These are phyloP conservation scores for Trichoderma cornu-damae DNA, from an alignment of 2,329 filamentous ascomycete genomes.

Conservation along the genomic window DNA sequence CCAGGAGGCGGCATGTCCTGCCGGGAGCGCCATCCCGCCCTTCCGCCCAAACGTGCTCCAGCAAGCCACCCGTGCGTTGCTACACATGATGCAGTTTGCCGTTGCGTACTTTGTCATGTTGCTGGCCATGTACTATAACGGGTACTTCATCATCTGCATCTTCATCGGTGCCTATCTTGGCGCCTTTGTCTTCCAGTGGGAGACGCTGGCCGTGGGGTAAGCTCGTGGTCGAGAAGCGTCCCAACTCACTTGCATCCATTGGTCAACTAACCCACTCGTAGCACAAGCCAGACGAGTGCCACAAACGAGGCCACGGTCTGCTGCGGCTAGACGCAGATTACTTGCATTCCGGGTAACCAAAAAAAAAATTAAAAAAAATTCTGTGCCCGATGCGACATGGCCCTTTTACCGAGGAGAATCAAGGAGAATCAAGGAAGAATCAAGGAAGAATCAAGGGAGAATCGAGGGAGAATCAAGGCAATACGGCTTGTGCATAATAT, in stretches of 20 bases:
- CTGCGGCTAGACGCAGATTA: conserved; percentile 31
- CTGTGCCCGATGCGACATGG: too few species aligned
- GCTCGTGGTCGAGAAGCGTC: too few species aligned
- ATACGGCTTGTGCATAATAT: not conserved
- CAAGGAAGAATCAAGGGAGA: not conserved
- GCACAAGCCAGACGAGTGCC: conserved; percentile 31
- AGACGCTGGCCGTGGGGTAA: conserved; percentile 39
- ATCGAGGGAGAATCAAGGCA: not conserved
- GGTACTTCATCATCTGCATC: conserved; percentile 77
- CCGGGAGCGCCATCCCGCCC: conserved; percentile 25
- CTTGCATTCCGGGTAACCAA: too few species aligned
- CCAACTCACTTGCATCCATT: too few species aligned
- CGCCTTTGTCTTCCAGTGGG: conserved; percentile 69
- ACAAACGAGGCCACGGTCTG: conserved; percentile 38
- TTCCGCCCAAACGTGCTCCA: conserved; percentile 58
- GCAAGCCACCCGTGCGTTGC: conserved; percentile 59
- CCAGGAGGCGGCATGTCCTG: conserved; percentile 22
- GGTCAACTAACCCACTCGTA: too few species aligned
- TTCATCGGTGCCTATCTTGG: conserved; percentile 71
- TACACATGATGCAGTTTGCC: conserved; percentile 68
- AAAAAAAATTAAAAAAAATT: too few species aligned
- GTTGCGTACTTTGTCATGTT: conserved; percentile 78
- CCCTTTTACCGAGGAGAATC: too few species aligned
- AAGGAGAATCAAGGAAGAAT: too few species aligned
- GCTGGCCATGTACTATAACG: conserved; percentile 58